Base-by-base conservation (phyloP, 768 basidiomycete genomes). In the Lentinus tigrinus region DNA sequence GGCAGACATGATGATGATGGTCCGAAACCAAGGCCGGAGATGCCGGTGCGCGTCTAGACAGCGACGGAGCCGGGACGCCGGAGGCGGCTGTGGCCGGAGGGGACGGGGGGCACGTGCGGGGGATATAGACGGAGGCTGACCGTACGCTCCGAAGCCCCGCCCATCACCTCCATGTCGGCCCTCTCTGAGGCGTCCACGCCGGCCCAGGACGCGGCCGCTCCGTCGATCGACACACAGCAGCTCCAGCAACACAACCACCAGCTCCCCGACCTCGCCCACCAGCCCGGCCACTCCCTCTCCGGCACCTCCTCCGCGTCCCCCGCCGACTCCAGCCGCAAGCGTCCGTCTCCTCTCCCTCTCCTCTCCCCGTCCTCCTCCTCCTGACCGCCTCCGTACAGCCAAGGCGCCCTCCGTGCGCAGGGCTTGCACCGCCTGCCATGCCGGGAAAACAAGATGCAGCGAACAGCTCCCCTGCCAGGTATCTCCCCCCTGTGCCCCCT, bases 381-480 rank as follows among this genome's bases (percentile, higher is more conserved):
- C 62, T 69, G 58, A 63, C 56, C 61, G 49, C 54, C 61, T 61
- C 60, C 60, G 60, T 56, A 49, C 69, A 90, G 88, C 88, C 59
- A 91, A 92, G 73, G 87, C 86, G 43, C 89, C 89, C 31, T 91
- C 89, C 43, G 90, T 91, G 54, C 83, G 90, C 62, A 80, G 90
- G 61, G 90, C 90, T 1, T 92, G 90, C 63, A 81, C 85, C 38
- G 87, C 90, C 14, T 92, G 90, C 73, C 90, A 92, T 72, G 77
- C 88, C 50, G 90, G 90, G 51, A 92, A 92, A 75, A 92, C 90
- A 13, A 77, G 89, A 64, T 92, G 90, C 66, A 90, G 88, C 65
- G 90, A 92, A 73, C 84, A 84, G 34, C 78, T 92, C 19, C 90
- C 90, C 8, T 92, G 90, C 73, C 89, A 91, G 83, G 89, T 88